Conservation (phyloP, 2,329 filamentous ascomycete species). For the Calcarisporium arbuscula region DNA sequence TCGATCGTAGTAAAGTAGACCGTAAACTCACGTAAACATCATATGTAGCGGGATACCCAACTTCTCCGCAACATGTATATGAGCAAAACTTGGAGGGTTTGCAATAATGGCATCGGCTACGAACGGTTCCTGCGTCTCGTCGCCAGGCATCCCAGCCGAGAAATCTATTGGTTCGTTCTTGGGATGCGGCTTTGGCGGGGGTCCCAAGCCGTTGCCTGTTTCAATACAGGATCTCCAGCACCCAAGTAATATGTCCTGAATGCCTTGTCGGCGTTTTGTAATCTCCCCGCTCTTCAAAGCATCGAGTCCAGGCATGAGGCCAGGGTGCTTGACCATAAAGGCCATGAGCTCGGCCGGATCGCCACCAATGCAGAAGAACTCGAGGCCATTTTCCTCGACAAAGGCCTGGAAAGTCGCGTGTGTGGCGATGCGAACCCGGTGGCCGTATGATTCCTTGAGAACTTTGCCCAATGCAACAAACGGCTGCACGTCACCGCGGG, state of each 20-base stretch:
- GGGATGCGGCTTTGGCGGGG: conserved; percentile 38
- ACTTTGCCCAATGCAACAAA: conserved; percentile 65
- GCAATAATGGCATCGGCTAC: conserved; percentile 78
- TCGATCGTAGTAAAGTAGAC: no score
- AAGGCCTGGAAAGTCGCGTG: conserved; percentile 63
- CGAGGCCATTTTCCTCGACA: conserved; percentile 62
- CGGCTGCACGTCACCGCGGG: conserved; percentile 69
- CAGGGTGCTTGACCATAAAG: conserved; percentile 87
- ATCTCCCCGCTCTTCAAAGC: conserved; percentile 72
- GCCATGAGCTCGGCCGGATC: conserved; percentile 74
- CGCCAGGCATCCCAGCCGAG: conserved; percentile 28
- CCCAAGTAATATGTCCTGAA: conserved; percentile 73
- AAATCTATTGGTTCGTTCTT: conserved; percentile 40
- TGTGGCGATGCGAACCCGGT: conserved; percentile 68
- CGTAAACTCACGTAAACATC: conserved; percentile 88
- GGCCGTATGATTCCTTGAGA: conserved; percentile 58
- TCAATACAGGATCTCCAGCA: conserved; percentile 86
- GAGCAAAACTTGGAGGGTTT: conserved; percentile 71
- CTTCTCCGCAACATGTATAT: conserved; percentile 70
- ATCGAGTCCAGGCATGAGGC: conserved; percentile 76
- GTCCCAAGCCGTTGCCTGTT: conserved; percentile 59
- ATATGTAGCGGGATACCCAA: conserved; percentile 70
- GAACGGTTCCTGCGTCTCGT: conserved; percentile 53
- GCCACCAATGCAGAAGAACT: conserved; percentile 73
- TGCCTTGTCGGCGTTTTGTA: conserved; percentile 64